A percentile compares a stretch with the other conserved stretches of the same genome.
phyloP scores from a whole-genome alignment of 148 eudicot genomes.

The Rhododendron ferrugineum region DNA sequence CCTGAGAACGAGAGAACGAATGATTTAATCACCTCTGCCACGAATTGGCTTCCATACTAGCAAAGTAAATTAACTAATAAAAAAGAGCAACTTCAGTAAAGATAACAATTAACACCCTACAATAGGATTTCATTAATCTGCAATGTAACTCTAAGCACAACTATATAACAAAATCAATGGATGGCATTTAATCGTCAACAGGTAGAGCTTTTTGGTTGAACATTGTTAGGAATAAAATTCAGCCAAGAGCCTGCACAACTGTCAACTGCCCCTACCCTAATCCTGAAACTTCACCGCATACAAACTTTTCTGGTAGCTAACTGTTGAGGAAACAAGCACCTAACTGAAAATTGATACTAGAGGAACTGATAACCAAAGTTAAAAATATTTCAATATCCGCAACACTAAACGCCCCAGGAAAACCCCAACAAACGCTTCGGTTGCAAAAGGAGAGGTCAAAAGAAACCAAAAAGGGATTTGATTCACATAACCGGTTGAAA shows the following conservation, averaged over 20 bases:
- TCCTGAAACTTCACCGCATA: neutral
- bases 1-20: constrained; percentile 16
- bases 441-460: neutral
- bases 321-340: neutral
- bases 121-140: neutral
- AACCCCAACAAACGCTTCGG: neutral
- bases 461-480: neutral
- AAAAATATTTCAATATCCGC: neutral
- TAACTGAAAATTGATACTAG: neutral
- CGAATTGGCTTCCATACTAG: neutral
- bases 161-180: neutral
- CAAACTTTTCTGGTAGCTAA: neutral
- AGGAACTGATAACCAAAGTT: neutral
- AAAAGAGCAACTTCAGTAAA: no score
- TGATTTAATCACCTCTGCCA: neutral
- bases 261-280: neutral
- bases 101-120: neutral
- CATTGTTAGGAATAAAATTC: neutral
- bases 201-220: neutral
- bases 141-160: neutral
- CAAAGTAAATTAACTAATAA: neutral
- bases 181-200: neutral
- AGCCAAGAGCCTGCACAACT: neutral
- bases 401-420: neutral
- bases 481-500: neutral